These are phyloP conservation scores for Ambispora gerdemannii DNA, from an alignment of 192 early-diverging fungal genomes.

Conservation along the genomic window DNA sequence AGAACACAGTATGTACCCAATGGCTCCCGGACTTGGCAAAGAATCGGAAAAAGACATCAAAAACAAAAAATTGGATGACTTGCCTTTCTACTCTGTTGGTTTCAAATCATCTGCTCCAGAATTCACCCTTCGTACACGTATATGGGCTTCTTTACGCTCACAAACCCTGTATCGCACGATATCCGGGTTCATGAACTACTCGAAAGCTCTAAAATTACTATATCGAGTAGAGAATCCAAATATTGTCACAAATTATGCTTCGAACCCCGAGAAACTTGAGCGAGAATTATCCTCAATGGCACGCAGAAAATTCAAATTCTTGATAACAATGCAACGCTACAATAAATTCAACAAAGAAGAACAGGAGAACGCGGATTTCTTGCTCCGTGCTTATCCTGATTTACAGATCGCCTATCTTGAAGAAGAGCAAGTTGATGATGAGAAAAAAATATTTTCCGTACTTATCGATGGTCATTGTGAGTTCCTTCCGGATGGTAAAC, in stretches of 20 bases:
- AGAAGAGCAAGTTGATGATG: constrained; percentile 64
- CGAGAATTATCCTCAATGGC: constrained; percentile 66
- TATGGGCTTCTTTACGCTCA: constrained; percentile 83
- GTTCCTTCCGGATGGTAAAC: constrained; percentile 62
- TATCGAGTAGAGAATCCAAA: constrained; percentile 81
- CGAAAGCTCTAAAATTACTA: constrained; percentile 76
- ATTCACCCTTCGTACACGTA: constrained; percentile 80
- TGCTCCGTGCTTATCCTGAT: constrained; percentile 71
- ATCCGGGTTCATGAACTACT: constrained; percentile 85
- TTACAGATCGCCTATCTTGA: constrained; percentile 81
- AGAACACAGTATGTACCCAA: constrained; percentile 48
- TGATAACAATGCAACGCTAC: constrained; percentile 83
- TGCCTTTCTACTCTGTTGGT: constrained; percentile 78
- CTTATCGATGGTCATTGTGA: constrained; percentile 80
- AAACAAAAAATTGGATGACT: constrained; percentile 72
- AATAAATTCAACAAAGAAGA: constrained; percentile 76
- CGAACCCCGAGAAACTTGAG: constrained; percentile 65
- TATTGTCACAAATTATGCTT: constrained; percentile 60
- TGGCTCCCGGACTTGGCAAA: constrained; percentile 29
- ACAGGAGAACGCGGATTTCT: constrained; percentile 70
- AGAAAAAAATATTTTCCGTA: constrained; percentile 55
- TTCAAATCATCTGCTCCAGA: constrained; percentile 79
- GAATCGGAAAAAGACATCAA: constrained; percentile 49
- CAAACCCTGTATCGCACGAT: constrained; percentile 87
- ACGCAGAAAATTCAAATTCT: constrained; percentile 77